Base-by-base conservation (phyloP, 2,329 filamentous ascomycete species). In the Pseudogymnoascus sp. region DNA sequence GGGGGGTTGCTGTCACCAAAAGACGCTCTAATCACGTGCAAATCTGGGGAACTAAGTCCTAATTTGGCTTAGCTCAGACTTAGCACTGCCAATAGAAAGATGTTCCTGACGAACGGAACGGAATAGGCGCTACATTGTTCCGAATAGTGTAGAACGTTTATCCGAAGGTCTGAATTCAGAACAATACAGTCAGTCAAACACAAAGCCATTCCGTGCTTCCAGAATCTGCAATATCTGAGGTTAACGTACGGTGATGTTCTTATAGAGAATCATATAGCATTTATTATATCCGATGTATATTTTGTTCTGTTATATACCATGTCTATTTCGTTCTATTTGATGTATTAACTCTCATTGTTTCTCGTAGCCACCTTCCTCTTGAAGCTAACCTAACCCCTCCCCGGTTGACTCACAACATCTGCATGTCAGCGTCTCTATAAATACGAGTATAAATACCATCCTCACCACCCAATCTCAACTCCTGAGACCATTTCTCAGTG, bases 101-200 rank as follows among this genome's bases (percentile, higher is more conserved):
- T n/a, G 33, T 31, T 5, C 33, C 35, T 40, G 60, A 15, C 1
- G 15, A 31, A n/a, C 19, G 60, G 35, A 61, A 23, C 35, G 40
- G 35, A 38, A 61, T 38, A 40, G 26, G 40, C 47, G 61, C 38
- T 62, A 62, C 47, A 61, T 50, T 62, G 15, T 28, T 50, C 36
- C 61, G 31, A 23, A 33, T 50, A 40, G 50, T 21, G 17, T 13
- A 11, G 17, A 57, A 35, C 15, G 50, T 57, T 57, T 57, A 57
- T 57, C 50, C 50, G 50, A 57, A 19, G 26, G 28, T 21, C 50
- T 13, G 50, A 33, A 26, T 47, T 26, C 13, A 23, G 42, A 47
- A 50, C 28, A 9, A 10, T 17, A 50, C 13, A 33, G 26, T 33
- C 26, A 7, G n/a, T 9, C 50, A 57, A 57, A 53, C 8, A 31